A percentile compares a stretch with the other conserved stretches of the same genome.
phyloP scores from a whole-genome alignment of 495 filamentous ascomycete species.

The Trichoderma virens region DNA sequence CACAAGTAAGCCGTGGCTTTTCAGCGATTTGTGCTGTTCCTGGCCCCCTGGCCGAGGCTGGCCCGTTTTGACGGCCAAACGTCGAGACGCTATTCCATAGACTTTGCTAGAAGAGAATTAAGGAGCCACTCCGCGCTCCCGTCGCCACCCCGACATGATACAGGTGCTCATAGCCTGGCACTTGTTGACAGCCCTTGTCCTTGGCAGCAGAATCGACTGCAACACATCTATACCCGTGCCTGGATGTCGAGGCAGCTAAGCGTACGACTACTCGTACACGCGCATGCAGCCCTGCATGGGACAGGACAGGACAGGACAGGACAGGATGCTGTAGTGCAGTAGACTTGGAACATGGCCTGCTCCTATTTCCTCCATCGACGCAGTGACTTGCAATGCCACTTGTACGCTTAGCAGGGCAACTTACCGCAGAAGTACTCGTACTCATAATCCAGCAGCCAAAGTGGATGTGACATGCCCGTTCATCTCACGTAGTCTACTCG shows the following conservation, averaged over 20 bases:
- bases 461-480: no score
- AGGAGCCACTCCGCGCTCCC: slow-evolving; percentile 3
- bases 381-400: no score
- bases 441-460: no score
- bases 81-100: slow-evolving; percentile 2
- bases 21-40: neutral
- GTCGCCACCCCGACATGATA: neutral
- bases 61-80: neutral
- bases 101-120: neutral
- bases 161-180: neutral
- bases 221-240: neutral
- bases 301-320: no score
- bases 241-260: neutral
- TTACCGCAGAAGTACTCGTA: no score
- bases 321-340: no score
- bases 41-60: slow-evolving; percentile 5
- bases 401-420: no score
- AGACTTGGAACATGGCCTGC: no score
- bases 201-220: neutral
- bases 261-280: neutral
- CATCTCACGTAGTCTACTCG: no score
- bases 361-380: no score
- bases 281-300: neutral
- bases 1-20: neutral
- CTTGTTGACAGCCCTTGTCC: neutral